Evolutionary conservation across 2,329 filamentous ascomycete genomes (phyloP), one percentile per base, ranked within the genome.

Genomic region (Chrysoporthe austroafricana): DNA sequence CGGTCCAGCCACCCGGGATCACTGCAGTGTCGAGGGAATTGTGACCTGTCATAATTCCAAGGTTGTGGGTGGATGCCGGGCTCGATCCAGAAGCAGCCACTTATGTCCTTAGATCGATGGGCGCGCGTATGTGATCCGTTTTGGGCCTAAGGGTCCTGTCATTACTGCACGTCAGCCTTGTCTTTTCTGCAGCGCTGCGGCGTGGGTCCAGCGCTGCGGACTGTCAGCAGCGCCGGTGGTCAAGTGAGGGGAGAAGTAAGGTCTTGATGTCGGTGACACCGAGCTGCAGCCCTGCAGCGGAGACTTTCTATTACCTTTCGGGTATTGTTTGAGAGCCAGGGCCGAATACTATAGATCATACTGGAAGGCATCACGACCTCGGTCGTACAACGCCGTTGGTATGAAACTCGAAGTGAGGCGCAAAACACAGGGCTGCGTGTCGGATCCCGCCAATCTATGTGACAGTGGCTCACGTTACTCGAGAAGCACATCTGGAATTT

Each of bases 381-480:
- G 26, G 50, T 54, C 50, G 42, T 62, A 39, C 46, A 46, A 60
- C 34, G 61, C 60, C 42, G 46, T 56, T 44, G 39, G 18, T 13
- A 52, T 43, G 14, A 16, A 64, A 44, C 18, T 58, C 62, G 48
- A 67, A 66, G 64, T 63, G 61, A 67, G 67, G 64, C 67, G 64
- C 61, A 58, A 58, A 62, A 61, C 46, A 60, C 64, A 66, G 43
- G 42, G 48, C 56, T 34, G 63, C 52, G 54, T 63, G 32, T 63
- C 50, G 56, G 56, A 66, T 8, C 42, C 64, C 63, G 60, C 56
- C 67, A 66, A 64, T 56, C 16, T 61, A 60, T 63, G 57, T 44
- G 60, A 69, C 64, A 63, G 54, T 56, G 50, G 48, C 48, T 11
- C 48, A 21, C 26, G 58, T 56, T 36, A 68, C 63, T 63, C 66